Evolutionary conservation across 257 asterid species (phyloP).

Genomic region (Voacanga thouarsii): DNA sequence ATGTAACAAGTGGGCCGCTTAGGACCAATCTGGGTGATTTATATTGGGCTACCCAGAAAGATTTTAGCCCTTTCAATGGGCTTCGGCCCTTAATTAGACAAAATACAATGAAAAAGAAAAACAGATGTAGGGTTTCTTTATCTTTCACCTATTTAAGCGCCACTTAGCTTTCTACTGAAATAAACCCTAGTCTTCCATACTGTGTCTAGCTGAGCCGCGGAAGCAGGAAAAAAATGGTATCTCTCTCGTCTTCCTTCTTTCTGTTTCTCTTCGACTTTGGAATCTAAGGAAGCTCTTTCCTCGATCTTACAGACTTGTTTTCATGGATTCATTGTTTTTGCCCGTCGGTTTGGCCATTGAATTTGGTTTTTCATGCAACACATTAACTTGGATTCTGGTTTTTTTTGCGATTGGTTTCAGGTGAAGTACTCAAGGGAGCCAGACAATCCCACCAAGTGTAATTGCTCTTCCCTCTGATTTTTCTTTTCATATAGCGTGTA

Average conservation of each 20-base stretch:
- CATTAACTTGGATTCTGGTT: background rate
- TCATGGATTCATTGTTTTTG: background rate
- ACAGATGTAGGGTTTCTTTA: background rate
- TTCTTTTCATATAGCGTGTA: too few species aligned
- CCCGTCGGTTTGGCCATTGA: background rate
- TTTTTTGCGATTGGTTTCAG: slow-evolving; percentile 12
- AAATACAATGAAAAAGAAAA: background rate
- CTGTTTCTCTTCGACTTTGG: background rate
- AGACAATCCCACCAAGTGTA: slow-evolving; percentile 68
- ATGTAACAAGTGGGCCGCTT: too few species aligned
- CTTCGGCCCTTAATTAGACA: background rate
- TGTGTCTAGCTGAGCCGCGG: slow-evolving; percentile 6
- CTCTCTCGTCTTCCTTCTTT: background rate
- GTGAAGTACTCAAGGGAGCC: slow-evolving; percentile 84
- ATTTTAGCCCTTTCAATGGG: background rate
- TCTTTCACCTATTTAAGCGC: background rate
- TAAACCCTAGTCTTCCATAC: background rate
- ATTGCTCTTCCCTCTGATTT: background rate
- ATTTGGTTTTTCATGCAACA: background rate
- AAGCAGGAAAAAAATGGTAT: slow-evolving; percentile 9
- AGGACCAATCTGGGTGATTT: too few species aligned
- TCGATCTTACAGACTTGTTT: too few species aligned
- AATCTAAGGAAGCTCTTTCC: too few species aligned
- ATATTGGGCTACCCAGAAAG: too few species aligned
- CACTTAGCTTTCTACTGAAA: background rate